Percentiles rank a stretch among this genome's conserved stretches.
phyloP scores from a whole-genome alignment of 495 filamentous ascomycete species.

The Talaromyces nanjingensis region DNA sequence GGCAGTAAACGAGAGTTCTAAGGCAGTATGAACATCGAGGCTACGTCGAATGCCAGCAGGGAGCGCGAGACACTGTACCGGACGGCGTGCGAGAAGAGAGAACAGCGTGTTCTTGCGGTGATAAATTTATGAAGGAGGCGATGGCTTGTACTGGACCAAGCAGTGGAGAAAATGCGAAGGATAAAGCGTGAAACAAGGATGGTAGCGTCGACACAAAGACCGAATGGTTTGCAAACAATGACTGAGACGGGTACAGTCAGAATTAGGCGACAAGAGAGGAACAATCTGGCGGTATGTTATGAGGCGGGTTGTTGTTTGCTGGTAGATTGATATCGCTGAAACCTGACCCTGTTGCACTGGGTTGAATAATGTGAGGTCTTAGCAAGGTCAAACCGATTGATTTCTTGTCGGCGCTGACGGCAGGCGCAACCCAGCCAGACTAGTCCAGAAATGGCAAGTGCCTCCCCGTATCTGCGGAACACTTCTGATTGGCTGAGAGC shows the following conservation, averaged over 20 bases:
- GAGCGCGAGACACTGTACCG: not conserved
- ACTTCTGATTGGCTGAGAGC: not conserved
- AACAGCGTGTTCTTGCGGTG: not conserved
- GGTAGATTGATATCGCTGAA: not conserved
- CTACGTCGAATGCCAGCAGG: not conserved
- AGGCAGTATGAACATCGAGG: not conserved
- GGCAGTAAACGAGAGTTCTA: not conserved
- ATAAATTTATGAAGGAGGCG: not conserved
- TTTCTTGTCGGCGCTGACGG: slow-evolving; percentile 2
- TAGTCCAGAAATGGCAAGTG: not conserved
- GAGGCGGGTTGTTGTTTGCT: not conserved
- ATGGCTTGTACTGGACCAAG: not conserved
- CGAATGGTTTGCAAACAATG: not conserved
- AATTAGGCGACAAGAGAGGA: not conserved
- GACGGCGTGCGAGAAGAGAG: not conserved
- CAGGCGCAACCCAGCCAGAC: not conserved
- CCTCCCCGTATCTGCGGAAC: not conserved
- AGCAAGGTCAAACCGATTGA: not conserved
- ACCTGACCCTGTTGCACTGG: not conserved
- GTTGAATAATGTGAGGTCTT: not conserved
- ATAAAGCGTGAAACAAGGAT: not conserved
- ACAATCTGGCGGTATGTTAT: not conserved
- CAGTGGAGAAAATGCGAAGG: not conserved
- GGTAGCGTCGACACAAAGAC: not conserved
- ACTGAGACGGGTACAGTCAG: not conserved